Percentiles rank a stretch among this genome's conserved stretches.
Evolutionary conservation across 208 protist species (phyloP).

Genomic region (Dictyostelium gargantuum): DNA sequence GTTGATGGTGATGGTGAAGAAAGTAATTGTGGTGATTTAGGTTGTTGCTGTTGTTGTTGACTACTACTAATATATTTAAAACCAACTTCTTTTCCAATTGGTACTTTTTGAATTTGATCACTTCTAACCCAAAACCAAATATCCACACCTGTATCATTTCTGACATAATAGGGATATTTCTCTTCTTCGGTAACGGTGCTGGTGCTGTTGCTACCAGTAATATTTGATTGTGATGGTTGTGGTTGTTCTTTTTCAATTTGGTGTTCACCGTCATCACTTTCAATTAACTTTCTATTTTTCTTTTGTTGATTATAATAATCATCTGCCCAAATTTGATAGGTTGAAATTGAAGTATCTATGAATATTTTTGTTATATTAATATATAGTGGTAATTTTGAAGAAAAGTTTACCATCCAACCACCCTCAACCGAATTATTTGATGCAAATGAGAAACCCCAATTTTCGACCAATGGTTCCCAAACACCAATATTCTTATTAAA

Average conservation of each 20-base stretch:
- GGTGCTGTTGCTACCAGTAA: background rate
- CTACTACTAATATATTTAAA: background rate
- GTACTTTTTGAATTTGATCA: background rate
- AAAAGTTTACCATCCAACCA: slow-evolving; percentile 17
- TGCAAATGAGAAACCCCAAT: slow-evolving; percentile 22
- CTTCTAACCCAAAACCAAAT: slow-evolving; percentile 59
- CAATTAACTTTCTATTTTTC: background rate
- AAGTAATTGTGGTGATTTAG: background rate
- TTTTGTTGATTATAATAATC: slow-evolving; percentile 40
- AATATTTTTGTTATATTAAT: slow-evolving; percentile 62
- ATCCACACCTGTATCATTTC: slow-evolving; percentile 36
- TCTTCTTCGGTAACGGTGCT: background rate
- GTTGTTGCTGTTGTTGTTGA: background rate
- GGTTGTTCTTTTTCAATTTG: background rate
- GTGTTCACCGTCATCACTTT: background rate
- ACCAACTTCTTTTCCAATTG: background rate
- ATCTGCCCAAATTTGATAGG: slow-evolving; percentile 48
- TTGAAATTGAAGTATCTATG: slow-evolving; percentile 39
- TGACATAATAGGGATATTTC: slow-evolving; percentile 53
- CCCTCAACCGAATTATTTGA: background rate
- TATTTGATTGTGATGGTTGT: background rate
- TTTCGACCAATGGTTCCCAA: slow-evolving; percentile 62
- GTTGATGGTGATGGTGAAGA: background rate
- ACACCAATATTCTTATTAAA: slow-evolving; percentile 54
- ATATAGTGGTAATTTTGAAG: slow-evolving; percentile 8